phyloP scores from a whole-genome alignment of 495 filamentous ascomycete species.

The Cercophora newfieldiana region DNA sequence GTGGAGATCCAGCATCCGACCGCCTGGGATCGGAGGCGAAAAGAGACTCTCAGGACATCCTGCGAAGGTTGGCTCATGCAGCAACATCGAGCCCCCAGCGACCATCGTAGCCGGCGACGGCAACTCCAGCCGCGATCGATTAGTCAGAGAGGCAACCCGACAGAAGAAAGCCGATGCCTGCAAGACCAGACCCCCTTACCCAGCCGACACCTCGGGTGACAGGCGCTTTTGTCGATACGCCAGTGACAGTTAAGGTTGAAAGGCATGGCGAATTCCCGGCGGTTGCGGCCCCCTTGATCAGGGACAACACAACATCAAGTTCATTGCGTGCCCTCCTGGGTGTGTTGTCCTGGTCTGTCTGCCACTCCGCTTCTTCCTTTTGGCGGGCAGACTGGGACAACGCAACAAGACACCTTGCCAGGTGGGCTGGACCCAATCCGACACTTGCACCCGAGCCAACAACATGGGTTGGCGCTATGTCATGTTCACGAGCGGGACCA shows the following conservation, averaged over 20 bases:
- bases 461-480: too few relatives aligned
- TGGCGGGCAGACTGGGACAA: too few relatives aligned
- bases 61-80: constrained; percentile 63
- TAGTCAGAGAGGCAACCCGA: constrained; percentile 8
- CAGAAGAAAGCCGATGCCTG: constrained; percentile 28
- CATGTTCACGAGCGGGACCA: constrained; percentile 55
- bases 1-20: background rate
- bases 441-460: too few relatives aligned
- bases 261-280: background rate
- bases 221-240: constrained; percentile 56
- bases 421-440: too few relatives aligned
- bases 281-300: background rate
- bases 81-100: constrained; percentile 60
- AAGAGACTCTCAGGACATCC: constrained; percentile 65
- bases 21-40: constrained; percentile 14
- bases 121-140: background rate
- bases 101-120: constrained; percentile 2
- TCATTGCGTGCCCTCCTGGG: background rate
- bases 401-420: too few relatives aligned
- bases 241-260: constrained; percentile 43
- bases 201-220: constrained; percentile 52
- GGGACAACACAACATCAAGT: background rate
- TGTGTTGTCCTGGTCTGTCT: too few relatives aligned
- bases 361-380: too few relatives aligned
- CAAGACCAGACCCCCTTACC: constrained; percentile 44